Evolutionary conservation across 2,329 filamentous ascomycete species (phyloP), one percentile per base, ranked within the genome.

Genomic region (Fusarium setosum): DNA sequence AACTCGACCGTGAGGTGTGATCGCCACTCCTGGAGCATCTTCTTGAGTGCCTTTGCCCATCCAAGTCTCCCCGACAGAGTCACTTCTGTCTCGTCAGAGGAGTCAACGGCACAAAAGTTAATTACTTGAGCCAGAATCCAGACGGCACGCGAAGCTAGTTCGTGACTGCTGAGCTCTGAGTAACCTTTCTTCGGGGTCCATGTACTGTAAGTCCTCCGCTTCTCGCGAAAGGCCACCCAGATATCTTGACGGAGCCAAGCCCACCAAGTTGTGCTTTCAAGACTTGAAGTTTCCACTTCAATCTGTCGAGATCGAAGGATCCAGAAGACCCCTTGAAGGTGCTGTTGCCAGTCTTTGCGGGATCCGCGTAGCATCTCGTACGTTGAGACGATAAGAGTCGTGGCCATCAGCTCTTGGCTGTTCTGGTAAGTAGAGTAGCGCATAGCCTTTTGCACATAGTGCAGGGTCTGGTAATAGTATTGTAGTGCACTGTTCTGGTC

Each of bases 211-310:
- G 83, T 82, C 8, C 82, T 79, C 5, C 88, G 77, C 20, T 81
- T 80, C 69, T 89, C 87, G 1, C 86, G 81, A 63, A 89, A 89
- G 0, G 87, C 87, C 3, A 86, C 87, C 87, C 87, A 90, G 0
- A 88, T 81, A 69, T 90, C 88, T 69, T 90, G 88, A n/a, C 86
- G 79, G 4, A 90, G 76, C 88, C 88, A 90, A 1, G 84, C 83
- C 88, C 88, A 90, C 88, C 88, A 90, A 0, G 87, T 84, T 0
- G 86, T 84, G 62, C 85, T 82, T 38, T 84, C 80, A 0, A 90
- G 76, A 0, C 86, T 85, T 0, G 83, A 82, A 1, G 82, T 84
- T 48, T 86, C 86, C 2, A 86, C 88, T 54, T 90, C 81, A 41
- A 88, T 87, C 45, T 88, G 81, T 51, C 88, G 86, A 1, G 83